Conservation (phyloP, 495 filamentous ascomycete species). For the Tuber aestivum region DNA sequence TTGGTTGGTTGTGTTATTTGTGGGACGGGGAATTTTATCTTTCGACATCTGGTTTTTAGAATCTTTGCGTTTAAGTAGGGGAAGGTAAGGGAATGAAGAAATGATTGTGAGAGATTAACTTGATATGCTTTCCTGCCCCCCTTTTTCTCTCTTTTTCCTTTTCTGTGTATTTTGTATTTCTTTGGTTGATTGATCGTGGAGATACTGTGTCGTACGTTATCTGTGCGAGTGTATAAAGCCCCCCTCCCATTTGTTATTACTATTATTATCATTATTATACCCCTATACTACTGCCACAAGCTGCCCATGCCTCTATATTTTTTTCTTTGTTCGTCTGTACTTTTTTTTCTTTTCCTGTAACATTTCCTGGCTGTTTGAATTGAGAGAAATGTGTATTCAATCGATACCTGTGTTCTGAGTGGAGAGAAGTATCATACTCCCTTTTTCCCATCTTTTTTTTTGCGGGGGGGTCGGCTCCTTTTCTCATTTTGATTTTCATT, state of each 20-base stretch:
- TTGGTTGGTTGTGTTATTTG: constrained; percentile 6
- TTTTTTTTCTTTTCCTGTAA: background rate
- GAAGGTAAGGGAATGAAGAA: constrained; percentile 12
- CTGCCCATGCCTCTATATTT: background rate
- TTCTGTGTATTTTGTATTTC: constrained; percentile 21
- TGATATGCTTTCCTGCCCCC: constrained; percentile 3
- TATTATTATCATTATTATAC: background rate
- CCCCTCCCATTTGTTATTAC: background rate
- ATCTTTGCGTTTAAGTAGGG: constrained; percentile 16
- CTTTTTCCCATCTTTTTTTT: background rate
- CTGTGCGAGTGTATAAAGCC: background rate
- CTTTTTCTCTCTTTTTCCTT: constrained; percentile 13
- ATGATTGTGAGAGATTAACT: constrained; percentile 6
- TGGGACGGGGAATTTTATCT: constrained; percentile 15
- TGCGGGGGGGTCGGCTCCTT: background rate
- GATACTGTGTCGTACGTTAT: background rate
- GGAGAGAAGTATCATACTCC: background rate
- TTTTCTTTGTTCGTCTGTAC: background rate
- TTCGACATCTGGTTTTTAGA: constrained; percentile 25
- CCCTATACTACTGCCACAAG: background rate
- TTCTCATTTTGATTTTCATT: background rate
- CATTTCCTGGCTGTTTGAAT: background rate
- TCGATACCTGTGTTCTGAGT: background rate
- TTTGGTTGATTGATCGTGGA: constrained; percentile 2
- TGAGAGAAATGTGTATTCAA: background rate